Evolutionary conservation across 306 rosid genomes (phyloP).

Genomic region (Sophora flavescens): DNA sequence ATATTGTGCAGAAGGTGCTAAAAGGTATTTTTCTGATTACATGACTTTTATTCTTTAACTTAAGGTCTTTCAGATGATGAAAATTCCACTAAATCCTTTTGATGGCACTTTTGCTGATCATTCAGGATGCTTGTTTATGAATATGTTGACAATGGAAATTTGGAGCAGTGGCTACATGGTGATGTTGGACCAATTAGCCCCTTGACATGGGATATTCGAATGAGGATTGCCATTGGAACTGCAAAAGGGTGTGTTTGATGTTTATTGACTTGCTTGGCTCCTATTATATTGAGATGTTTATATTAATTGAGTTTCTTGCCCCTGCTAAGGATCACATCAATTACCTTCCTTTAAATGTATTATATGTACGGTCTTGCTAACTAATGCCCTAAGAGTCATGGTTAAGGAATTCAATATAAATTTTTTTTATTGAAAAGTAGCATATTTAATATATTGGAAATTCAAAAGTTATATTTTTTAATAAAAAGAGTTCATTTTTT

Average conservation of each 20-base stretch:
- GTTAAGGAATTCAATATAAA: too few species aligned
- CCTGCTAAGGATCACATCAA: background rate
- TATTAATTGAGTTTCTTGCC: background rate
- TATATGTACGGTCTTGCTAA: background rate
- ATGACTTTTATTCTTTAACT: conserved; percentile 22
- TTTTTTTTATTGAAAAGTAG: too few species aligned
- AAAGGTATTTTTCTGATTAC: conserved; percentile 66
- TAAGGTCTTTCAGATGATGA: conserved; percentile 5
- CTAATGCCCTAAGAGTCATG: too few species aligned
- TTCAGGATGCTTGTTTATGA: conserved; percentile 96
- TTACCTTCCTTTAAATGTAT: background rate
- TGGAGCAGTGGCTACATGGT: conserved; percentile 99
- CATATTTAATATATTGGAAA: too few species aligned
- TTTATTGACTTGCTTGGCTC: conserved; percentile 24
- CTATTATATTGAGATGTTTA: background rate
- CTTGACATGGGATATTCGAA: conserved; percentile 90
- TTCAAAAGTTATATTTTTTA: too few species aligned
- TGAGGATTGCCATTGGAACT: conserved; percentile 84
- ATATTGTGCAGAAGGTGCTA: conserved; percentile 90
- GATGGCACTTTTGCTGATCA: background rate
- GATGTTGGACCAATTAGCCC: conserved; percentile 92
- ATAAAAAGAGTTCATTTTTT: too few species aligned
- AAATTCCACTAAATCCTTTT: background rate
- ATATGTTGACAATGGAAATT: conserved; percentile 88
- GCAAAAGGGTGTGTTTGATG: conserved; percentile 83